A percentile compares a stretch with the other conserved stretches of the same genome.
phyloP scores from a whole-genome alignment of 2,329 filamentous ascomycete genomes.

The Aspergillus japonicus region DNA sequence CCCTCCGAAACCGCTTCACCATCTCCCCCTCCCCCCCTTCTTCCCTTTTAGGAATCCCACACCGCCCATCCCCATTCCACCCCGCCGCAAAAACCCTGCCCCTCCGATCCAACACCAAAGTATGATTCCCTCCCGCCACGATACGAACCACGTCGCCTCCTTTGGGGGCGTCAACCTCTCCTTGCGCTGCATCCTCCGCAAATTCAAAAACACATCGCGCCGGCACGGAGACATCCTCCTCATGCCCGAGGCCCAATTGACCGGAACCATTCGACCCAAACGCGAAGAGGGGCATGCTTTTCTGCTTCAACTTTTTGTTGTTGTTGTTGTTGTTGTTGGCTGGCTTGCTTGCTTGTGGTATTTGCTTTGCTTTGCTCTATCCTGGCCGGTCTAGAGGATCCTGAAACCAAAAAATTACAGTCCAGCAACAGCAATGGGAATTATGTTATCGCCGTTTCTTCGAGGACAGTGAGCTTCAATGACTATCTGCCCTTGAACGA shows the following conservation, averaged over 20 bases:
- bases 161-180: too few species aligned
- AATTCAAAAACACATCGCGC: slow-evolving; percentile 59
- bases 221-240: slow-evolving; percentile 67
- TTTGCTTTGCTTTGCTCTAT: too few species aligned
- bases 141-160: slow-evolving; percentile 30
- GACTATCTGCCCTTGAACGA: too few species aligned
- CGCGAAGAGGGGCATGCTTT: slow-evolving; percentile 54
- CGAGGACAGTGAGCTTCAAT: too few species aligned
- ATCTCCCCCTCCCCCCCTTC: neutral
- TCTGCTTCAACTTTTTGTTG: too few species aligned
- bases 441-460: too few species aligned
- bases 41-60: slow-evolving; percentile 27
- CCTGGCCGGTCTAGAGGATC: too few species aligned
- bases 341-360: too few species aligned
- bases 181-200: slow-evolving; percentile 12
- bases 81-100: slow-evolving; percentile 67
- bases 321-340: too few species aligned
- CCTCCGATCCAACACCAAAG: slow-evolving; percentile 63
- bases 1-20: slow-evolving; percentile 27
- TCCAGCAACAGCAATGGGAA: too few species aligned
- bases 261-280: slow-evolving; percentile 76
- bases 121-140: slow-evolving; percentile 80
- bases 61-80: slow-evolving; percentile 52
- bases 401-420: too few species aligned
- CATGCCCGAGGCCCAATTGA: slow-evolving; percentile 70